Evolutionary conservation across 169 alveolate genomes (phyloP).

Genomic region (Eimeria acervulina): DNA sequence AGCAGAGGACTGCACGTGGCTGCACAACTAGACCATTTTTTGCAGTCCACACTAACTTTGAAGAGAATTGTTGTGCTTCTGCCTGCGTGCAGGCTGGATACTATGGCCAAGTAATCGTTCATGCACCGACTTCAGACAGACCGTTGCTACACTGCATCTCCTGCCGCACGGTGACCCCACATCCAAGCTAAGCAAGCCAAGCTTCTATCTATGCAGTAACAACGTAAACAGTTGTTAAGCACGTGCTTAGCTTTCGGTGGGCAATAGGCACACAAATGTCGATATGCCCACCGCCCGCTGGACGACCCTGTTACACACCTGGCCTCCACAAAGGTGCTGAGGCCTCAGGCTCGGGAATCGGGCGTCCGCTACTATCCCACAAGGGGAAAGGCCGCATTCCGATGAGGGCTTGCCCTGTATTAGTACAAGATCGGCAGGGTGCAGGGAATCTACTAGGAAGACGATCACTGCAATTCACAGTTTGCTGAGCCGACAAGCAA

Average conservation of each 20-base stretch:
- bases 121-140: no score
- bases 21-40: no score
- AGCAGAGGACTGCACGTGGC: no score
- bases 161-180: not conserved
- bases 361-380: not conserved
- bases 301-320: not conserved
- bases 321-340: not conserved
- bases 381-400: not conserved
- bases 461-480: not conserved
- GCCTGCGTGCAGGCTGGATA: no score
- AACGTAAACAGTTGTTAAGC: not conserved
- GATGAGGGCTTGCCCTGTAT: not conserved
- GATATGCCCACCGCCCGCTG: not conserved
- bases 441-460: not conserved
- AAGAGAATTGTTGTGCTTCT: no score
- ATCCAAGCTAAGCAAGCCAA: not conserved
- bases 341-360: not conserved
- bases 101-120: no score
- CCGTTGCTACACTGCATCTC: no score
- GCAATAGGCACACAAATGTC: not conserved
- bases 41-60: no score
- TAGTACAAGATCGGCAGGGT: not conserved
- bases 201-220: not conserved
- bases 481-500: not conserved
- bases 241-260: not conserved